These are phyloP conservation scores for Rhipidocladum racemiflorum DNA, from an alignment of 176 grass and related monocot genomes.

Conservation along the genomic window DNA sequence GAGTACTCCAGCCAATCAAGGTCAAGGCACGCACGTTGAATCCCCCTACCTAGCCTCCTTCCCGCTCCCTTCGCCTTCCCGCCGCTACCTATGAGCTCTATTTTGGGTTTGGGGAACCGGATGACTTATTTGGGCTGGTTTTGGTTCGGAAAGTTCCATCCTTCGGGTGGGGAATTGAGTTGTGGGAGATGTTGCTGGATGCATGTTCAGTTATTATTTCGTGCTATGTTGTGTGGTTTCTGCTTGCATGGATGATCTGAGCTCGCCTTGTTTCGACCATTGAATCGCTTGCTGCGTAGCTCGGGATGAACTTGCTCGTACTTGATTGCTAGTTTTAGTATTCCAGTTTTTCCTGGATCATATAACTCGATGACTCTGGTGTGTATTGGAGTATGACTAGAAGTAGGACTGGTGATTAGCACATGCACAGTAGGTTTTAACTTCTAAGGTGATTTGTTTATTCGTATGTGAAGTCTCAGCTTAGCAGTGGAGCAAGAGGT, in stretches of 20 bases:
- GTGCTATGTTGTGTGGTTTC: slow-evolving; percentile 19
- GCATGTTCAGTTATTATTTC: slow-evolving; percentile 32
- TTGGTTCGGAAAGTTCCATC: not conserved
- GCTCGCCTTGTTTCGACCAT: not conserved
- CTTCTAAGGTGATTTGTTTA: not conserved
- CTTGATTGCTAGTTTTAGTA: not conserved
- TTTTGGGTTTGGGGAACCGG: not conserved
- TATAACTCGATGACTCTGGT: not conserved
- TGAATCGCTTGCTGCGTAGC: not conserved
- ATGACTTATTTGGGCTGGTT: not conserved
- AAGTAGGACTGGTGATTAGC: not conserved
- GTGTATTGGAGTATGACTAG: not conserved
- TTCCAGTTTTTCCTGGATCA: not conserved
- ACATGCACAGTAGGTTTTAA: not conserved
- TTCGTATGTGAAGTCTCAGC: not conserved
- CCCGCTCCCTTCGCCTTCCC: not conserved
- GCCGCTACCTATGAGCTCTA: not conserved
- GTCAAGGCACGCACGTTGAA: not conserved
- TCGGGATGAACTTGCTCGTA: not conserved
- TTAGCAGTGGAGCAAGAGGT: not conserved
- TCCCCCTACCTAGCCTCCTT: not conserved
- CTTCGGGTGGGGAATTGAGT: not conserved
- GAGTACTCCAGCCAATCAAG: slow-evolving; percentile 60
- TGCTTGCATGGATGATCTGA: slow-evolving; percentile 14
- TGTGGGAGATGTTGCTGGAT: not conserved